A percentile compares a stretch with the other conserved stretches of the same genome.
Evolutionary conservation across 1,284 basidiomycete species (phyloP).

Genomic region (Mrakiaceae sp.): DNA sequence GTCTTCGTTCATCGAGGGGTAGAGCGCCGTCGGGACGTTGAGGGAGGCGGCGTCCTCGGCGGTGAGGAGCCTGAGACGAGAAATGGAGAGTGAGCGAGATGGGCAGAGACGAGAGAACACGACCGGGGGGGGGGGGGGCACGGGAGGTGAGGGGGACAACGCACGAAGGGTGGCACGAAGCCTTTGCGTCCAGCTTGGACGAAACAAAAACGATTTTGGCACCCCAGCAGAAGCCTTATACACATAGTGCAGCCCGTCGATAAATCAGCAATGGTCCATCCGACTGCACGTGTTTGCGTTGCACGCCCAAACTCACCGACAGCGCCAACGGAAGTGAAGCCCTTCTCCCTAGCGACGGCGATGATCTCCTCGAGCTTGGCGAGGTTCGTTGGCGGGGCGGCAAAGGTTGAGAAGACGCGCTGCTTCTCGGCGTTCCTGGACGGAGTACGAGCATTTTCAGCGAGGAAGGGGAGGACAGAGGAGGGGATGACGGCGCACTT

Average conservation of each 20-base stretch:
- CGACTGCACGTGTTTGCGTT: background rate
- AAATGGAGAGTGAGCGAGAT: background rate
- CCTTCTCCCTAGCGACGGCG: conserved; percentile 28
- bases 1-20: conserved; percentile 38
- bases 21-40: conserved; percentile 33
- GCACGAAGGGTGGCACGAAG: conserved; percentile 32
- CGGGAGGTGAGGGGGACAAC: conserved; percentile 13
- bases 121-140: background rate
- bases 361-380: conserved; percentile 30
- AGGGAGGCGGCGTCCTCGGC: conserved; percentile 32
- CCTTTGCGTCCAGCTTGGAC: conserved; percentile 24
- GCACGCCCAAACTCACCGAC: conserved; percentile 23
- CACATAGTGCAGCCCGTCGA: background rate
- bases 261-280: background rate
- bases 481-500: conserved; percentile 1
- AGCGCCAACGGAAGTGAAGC: conserved; percentile 30
- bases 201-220: conserved; percentile 14
- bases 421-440: conserved; percentile 24
- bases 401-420: conserved; percentile 25
- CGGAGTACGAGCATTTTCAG: background rate
- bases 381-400: conserved; percentile 26
- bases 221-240: conserved; percentile 10
- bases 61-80: conserved; percentile 26
- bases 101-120: background rate
- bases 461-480: background rate